These are phyloP conservation scores for Serendipita sp. DNA, from an alignment of 768 basidiomycete species.

Conservation along the genomic window DNA sequence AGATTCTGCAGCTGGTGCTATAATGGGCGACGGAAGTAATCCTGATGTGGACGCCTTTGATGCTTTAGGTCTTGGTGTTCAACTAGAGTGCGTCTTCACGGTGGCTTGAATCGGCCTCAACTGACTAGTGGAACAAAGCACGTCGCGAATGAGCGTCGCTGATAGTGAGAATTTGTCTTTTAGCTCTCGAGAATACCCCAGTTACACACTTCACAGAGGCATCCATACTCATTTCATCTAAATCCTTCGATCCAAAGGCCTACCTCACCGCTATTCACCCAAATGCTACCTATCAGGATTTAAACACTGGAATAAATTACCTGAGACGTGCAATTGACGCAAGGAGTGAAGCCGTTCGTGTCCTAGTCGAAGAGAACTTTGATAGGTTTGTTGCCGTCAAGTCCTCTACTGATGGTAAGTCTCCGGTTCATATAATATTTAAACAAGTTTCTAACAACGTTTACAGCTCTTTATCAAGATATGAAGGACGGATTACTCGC, in stretches of 20 bases:
- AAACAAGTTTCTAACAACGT: neutral
- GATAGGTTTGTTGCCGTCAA: constrained; percentile 97
- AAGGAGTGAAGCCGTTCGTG: constrained; percentile 83
- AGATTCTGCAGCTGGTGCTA: constrained; percentile 52
- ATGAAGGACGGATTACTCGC: constrained; percentile 83
- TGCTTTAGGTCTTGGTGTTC: constrained; percentile 33
- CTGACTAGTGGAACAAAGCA: constrained; percentile 21
- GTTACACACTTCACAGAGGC: constrained; percentile 34
- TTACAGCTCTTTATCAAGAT: constrained; percentile 69
- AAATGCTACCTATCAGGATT: constrained; percentile 85
- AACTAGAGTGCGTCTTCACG: constrained; percentile 23
- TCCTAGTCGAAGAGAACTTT: constrained; percentile 94
- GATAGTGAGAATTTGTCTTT: constrained; percentile 37
- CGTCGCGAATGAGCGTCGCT: constrained; percentile 57
- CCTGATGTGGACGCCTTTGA: constrained; percentile 65
- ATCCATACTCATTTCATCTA: constrained; percentile 71
- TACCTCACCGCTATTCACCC: constrained; percentile 88
- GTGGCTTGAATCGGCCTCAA: constrained; percentile 33
- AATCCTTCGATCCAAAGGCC: constrained; percentile 88
- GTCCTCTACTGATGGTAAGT: constrained; percentile 76
- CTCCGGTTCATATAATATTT: neutral
- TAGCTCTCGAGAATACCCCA: neutral
- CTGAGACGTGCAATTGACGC: constrained; percentile 70
- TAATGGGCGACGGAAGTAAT: constrained; percentile 43
- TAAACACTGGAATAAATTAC: constrained; percentile 58